Evolutionary conservation across 164 flowering plant species (phyloP), one percentile per base, ranked within the genome.

Genomic region (Taxillus chinensis): DNA sequence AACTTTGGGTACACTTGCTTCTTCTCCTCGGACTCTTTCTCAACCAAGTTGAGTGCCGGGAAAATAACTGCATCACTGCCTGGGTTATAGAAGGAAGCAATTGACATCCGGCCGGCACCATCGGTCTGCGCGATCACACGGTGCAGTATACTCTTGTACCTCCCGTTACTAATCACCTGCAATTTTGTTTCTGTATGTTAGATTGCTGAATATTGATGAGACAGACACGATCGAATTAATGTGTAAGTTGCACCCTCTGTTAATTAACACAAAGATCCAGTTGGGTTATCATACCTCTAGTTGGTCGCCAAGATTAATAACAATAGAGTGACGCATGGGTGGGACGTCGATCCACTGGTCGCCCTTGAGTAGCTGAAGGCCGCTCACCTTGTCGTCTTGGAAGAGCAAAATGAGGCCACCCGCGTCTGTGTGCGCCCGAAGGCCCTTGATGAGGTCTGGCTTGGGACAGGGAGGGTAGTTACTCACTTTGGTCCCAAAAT

Each of bases 1-100:
- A 92, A 92, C 55, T 85, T 86, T 0, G 98, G 96, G 74, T 92
- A 92, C 15, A 75, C 68, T 52, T 69, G 66, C 3, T 55, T 72
- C 7, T 67, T 71, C 67, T 80, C 76, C 70, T 38, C 41, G 8
- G 77, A 81, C 27, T 76, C 69, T 40, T 84, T 82, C 67, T 79
- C 85, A 37, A 87, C 49, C 65, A 91, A 62, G 49, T 65, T 61
- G 0, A 95, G 84, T 12, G 90, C 93, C 0, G 97, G 97, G 67
- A 70, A 82, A 62, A 91, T 91, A 55, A 86, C 81, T 0, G 96
- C 96, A 56, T 89, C 95, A 16, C 82, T 79, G 2, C 92, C 92
- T 0, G 98, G 98, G 75, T 91, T 91, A 81, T 86, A 91, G 77
- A 91, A 91, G 10, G 98, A 91, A 3, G 96, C 96, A 11, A 91